phyloP scores from a whole-genome alignment of 139 green algal species.

The Raphidocelis subcapitata region DNA sequence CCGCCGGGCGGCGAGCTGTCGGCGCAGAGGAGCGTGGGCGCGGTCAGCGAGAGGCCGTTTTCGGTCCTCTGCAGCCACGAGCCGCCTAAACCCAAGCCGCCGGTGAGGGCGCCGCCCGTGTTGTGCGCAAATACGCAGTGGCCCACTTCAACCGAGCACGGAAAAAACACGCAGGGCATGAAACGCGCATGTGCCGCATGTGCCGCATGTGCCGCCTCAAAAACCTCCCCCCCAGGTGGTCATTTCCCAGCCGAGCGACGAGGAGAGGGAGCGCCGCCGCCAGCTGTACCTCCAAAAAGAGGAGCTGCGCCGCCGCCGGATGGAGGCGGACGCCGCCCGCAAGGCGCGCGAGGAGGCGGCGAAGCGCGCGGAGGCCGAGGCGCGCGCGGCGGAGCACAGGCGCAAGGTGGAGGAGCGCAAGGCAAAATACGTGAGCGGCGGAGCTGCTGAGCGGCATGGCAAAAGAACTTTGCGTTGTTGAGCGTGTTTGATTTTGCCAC shows the following conservation, averaged over 20 bases:
- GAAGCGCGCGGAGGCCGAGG: conserved; percentile 7
- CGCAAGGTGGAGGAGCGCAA: conserved; percentile 23
- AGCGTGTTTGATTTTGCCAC: neutral
- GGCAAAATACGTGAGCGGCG: conserved; percentile 24
- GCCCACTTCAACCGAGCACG: neutral
- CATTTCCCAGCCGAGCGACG: too few species aligned
- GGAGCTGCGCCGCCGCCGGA: too few species aligned
- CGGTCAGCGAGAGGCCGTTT: conserved; percentile 14
- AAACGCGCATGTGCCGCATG: too few species aligned
- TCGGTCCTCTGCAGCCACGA: conserved; percentile 11
- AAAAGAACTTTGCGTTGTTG: neutral
- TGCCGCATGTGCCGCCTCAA: too few species aligned
- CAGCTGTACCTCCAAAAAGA: too few species aligned
- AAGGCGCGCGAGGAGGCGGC: conserved; percentile 22
- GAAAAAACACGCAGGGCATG: neutral
- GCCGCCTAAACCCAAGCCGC: conserved; percentile 1
- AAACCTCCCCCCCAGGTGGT: too few species aligned
- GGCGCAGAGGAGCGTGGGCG: neutral
- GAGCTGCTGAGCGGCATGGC: neutral
- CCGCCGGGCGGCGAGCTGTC: neutral
- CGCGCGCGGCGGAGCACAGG: conserved; percentile 10
- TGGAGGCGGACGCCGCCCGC: conserved; percentile 1
- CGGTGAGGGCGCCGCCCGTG: neutral
- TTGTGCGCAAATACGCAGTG: neutral
- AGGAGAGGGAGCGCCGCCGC: too few species aligned